These are phyloP conservation scores for Jatropha curcas DNA, from an alignment of 345 rosid species.

Conservation along the genomic window DNA sequence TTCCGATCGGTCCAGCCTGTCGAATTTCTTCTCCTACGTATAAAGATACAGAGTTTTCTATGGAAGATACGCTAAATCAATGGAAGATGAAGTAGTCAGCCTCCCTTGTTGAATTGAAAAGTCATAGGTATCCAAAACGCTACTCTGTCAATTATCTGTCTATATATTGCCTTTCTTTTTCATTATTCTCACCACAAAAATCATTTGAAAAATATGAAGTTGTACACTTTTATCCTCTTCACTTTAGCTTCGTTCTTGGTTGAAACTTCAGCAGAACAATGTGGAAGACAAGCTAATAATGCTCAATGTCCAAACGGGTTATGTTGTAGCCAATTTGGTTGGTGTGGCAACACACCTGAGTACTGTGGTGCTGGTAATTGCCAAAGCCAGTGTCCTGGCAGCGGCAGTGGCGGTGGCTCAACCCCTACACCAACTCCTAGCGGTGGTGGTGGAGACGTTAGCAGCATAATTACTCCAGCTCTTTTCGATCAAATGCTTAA, in stretches of 20 bases:
- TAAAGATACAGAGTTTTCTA: too few species aligned
- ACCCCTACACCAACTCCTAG: conserved; percentile 9
- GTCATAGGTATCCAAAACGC: too few species aligned
- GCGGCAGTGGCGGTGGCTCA: not conserved
- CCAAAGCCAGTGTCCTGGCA: conserved; percentile 24
- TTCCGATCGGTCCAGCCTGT: too few species aligned
- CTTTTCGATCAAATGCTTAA: conserved; percentile 30
- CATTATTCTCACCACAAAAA: too few species aligned
- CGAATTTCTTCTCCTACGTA: too few species aligned
- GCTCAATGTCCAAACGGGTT: conserved; percentile 19
- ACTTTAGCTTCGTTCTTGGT: not conserved
- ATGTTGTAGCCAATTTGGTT: conserved; percentile 24
- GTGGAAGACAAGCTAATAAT: conserved; percentile 23
- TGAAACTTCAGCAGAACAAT: conserved; percentile 19
- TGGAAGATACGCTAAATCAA: too few species aligned
- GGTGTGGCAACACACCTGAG: conserved; percentile 13
- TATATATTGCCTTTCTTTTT: too few species aligned
- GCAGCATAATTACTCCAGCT: conserved; percentile 14
- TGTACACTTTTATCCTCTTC: not conserved
- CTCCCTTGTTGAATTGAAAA: too few species aligned
- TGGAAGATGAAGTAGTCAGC: too few species aligned
- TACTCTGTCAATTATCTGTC: too few species aligned
- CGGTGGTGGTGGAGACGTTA: not conserved
- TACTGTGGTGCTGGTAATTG: conserved; percentile 18
- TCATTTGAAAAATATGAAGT: not conserved